Evolutionary conservation across 768 basidiomycete genomes (phyloP).

Genomic region (Sporobolomyces roseus): DNA sequence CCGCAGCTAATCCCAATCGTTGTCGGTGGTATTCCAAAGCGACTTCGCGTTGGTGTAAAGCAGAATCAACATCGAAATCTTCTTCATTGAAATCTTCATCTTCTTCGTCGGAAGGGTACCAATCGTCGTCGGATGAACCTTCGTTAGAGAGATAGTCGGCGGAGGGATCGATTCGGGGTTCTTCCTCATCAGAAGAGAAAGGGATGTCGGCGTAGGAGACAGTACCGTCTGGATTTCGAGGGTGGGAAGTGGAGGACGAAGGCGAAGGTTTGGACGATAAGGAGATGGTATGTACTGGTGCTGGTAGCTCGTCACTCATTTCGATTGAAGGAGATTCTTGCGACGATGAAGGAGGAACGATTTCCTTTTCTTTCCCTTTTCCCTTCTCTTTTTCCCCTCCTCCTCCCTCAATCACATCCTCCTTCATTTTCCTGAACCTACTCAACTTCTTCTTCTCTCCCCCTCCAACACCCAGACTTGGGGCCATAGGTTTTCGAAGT

Average conservation of each 20-base stretch:
- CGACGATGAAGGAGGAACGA: neutral
- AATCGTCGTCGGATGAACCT: constrained; percentile 12
- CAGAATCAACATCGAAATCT: constrained; percentile 38
- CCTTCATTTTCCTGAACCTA: constrained; percentile 20
- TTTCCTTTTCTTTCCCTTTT: constrained; percentile 15
- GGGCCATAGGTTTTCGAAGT: constrained; percentile 13
- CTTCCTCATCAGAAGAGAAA: constrained; percentile 19
- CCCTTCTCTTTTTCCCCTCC: neutral
- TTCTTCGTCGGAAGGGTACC: constrained; percentile 7
- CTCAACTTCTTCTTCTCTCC: constrained; percentile 4
- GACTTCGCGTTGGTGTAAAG: constrained; percentile 35
- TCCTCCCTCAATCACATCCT: constrained; percentile 1
- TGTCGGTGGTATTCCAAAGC: constrained; percentile 39
- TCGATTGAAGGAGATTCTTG: neutral
- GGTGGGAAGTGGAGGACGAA: constrained; percentile 6
- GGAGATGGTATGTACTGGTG: constrained; percentile 37
- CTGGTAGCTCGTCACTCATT: too few species aligned
- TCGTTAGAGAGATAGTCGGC: neutral
- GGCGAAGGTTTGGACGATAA: constrained; percentile 20
- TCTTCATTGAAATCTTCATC: constrained; percentile 30
- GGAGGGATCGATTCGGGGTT: too few species aligned
- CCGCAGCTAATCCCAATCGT: constrained; percentile 29
- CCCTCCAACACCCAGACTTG: neutral
- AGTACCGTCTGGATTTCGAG: constrained; percentile 5
- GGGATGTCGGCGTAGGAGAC: constrained; percentile 28